phyloP scores from a whole-genome alignment of 179 eudicot genomes.

The Beta macrorhiza region DNA sequence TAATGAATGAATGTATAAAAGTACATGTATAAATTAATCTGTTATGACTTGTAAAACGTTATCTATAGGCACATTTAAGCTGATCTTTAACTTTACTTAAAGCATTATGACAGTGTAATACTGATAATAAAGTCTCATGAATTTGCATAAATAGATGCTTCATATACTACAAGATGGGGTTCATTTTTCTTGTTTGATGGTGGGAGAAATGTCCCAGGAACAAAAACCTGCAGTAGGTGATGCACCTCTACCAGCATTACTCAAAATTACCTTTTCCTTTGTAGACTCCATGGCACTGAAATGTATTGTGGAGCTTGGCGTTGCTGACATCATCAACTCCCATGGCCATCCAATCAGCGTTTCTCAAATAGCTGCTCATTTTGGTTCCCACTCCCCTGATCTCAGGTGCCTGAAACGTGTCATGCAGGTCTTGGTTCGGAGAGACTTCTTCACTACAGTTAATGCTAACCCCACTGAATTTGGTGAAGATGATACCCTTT shows the following conservation, averaged over 20 bases:
- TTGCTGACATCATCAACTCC: constrained; percentile 33
- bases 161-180: not conserved
- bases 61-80: not conserved
- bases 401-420: constrained; percentile 32
- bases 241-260: constrained; percentile 24
- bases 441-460: constrained; percentile 21
- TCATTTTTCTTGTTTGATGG: not conserved
- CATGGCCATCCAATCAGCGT: constrained; percentile 31
- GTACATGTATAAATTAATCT: not conserved
- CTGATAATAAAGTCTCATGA: not conserved
- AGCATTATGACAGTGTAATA: not conserved
- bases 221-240: not conserved
- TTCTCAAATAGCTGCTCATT: constrained; percentile 25
- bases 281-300: constrained; percentile 39
- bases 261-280: constrained; percentile 21
- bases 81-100: not conserved
- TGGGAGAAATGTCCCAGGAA: constrained; percentile 20
- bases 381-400: constrained; percentile 22
- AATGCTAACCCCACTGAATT: constrained; percentile 1
- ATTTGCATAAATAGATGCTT: not conserved
- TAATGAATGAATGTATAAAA: not conserved
- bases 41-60: not conserved
- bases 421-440: constrained; percentile 30
- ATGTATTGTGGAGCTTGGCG: constrained; percentile 33
- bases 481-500: constrained; percentile 30